A percentile compares a stretch with the other conserved stretches of the same genome.
Evolutionary conservation across 1,139 yeast species (phyloP).

Genomic region (Tardiomyces digboiensis): DNA sequence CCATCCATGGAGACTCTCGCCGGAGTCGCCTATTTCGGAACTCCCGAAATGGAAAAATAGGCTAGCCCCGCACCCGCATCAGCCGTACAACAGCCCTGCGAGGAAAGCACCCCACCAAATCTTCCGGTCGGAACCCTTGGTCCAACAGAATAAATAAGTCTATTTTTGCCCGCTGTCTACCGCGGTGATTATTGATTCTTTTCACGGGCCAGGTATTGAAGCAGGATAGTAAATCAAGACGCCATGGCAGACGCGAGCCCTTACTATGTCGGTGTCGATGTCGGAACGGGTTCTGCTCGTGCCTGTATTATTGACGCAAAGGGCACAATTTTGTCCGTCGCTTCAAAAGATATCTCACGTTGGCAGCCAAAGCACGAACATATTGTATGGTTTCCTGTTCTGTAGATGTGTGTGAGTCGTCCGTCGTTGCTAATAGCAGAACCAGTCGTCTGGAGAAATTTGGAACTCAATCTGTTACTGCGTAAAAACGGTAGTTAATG

Average conservation of each 20-base stretch:
- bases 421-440: conserved; percentile 38
- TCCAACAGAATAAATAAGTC: too few species aligned
- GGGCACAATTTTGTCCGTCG: conserved; percentile 74
- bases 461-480: conserved; percentile 87
- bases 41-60: not conserved
- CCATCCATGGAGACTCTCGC: too few species aligned
- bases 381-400: too few species aligned
- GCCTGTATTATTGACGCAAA: conserved; percentile 82
- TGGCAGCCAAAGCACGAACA: conserved; percentile 37
- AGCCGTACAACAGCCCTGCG: not conserved
- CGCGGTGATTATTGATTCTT: too few species aligned
- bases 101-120: not conserved
- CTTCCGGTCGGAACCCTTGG: too few species aligned
- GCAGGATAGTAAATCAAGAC: not conserved
- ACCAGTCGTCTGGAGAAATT: conserved; percentile 83
- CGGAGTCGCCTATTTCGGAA: too few species aligned
- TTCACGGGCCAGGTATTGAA: too few species aligned
- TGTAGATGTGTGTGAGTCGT: too few species aligned
- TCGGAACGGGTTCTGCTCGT: conserved; percentile 95
- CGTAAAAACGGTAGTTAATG: conserved; percentile 62
- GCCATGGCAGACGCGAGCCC: not conserved
- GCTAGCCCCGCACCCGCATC: not conserved
- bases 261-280: conserved; percentile 88
- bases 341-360: conserved; percentile 71
- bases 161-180: too few species aligned